A percentile compares a stretch with the other conserved stretches of the same genome.
Conservation (phyloP, 2,329 filamentous ascomycete species). For the Coleophoma cylindrospora region DNA sequence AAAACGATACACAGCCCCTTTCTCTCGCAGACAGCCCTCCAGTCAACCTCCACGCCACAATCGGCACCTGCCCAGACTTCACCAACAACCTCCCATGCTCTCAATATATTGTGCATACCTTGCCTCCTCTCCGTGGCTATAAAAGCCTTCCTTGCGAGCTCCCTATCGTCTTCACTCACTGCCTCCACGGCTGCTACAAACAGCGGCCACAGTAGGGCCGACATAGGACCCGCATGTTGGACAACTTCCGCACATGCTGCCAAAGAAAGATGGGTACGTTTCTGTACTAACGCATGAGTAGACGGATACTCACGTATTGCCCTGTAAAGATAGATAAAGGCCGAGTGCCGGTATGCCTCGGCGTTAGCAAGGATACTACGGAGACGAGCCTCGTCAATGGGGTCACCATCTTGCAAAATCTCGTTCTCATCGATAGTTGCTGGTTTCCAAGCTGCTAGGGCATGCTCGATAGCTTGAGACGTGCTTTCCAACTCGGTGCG, state of each 20-base stretch:
- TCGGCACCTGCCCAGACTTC: slow-evolving; percentile 57
- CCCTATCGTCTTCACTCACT: slow-evolving; percentile 40
- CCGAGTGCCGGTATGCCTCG: slow-evolving; percentile 45
- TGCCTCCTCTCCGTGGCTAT: slow-evolving; percentile 48
- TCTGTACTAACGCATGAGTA: slow-evolving; percentile 45
- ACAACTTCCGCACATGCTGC: slow-evolving; percentile 51
- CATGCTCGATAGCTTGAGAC: slow-evolving; percentile 48
- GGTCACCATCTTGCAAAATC: slow-evolving; percentile 1
- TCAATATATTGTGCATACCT: slow-evolving; percentile 60
- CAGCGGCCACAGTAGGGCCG: slow-evolving; percentile 58
- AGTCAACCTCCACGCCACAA: slow-evolving; percentile 6
- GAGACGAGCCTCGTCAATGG: slow-evolving; percentile 12
- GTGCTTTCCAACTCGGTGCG: slow-evolving; percentile 28
- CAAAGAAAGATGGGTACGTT: slow-evolving; percentile 44
- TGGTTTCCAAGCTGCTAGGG: slow-evolving; percentile 51
- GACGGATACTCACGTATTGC: slow-evolving; percentile 37
- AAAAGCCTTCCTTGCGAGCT: slow-evolving; percentile 46
- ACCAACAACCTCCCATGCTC: slow-evolving; percentile 54
- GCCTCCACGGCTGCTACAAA: slow-evolving; percentile 62
- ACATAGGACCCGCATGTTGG: slow-evolving; percentile 46
- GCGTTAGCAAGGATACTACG: slow-evolving; percentile 36
- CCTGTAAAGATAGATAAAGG: slow-evolving; percentile 38
- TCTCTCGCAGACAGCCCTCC: slow-evolving; percentile 4
- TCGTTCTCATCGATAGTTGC: slow-evolving; percentile 27
- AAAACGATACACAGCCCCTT: slow-evolving; percentile 28